Evolutionary conservation across 331 rosid genomes (phyloP), one percentile per base, ranked within the genome.

Genomic region (Erythrophleum ivorense): DNA sequence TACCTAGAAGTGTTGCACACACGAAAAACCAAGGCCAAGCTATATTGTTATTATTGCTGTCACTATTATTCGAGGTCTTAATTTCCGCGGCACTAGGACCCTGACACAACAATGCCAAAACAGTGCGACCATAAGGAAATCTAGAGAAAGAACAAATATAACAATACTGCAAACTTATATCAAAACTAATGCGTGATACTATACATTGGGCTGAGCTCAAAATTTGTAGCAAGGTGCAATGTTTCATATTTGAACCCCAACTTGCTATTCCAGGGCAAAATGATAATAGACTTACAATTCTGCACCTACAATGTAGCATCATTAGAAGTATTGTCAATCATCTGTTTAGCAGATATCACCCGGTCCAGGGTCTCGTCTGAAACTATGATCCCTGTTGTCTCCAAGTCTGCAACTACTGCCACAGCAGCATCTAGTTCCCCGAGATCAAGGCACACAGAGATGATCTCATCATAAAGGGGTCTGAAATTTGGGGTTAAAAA

Each of bases 401-500:
- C 98, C 88, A 94, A 81, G 81, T 92, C 98, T 29, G 98, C 98
- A 70, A 92, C 98, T 74, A 96, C 86, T 69, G 98, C 99, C 79
- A 94, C 90, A 82, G 99, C 99, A 2, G 98, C 98, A 90, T 96
- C 99, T 36, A 88, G 88, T 79, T 96, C 99, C 81, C 95, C 98
- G 40, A 91, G 89, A 82, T 93, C 97, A 50, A 96, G 88, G 81
- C 99, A 94, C 19, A 92, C 76, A 41, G 88, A 85, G 67, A 96
- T 89, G 84, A 94, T 80, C 88, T 96, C 97, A 33, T 92, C 99
- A 71, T 96, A 96, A 36, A 93, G 90, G 0, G 92, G 85, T 71
- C 99, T 96, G 97, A 85, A 78, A 84, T 36, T 60, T 33, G 24
- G 52, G 78, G 45, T 50, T 21, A 65, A 78, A 52, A 68, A 52